phyloP scores from a whole-genome alignment of 176 grass and related monocot species.

The Typha latifolia region DNA sequence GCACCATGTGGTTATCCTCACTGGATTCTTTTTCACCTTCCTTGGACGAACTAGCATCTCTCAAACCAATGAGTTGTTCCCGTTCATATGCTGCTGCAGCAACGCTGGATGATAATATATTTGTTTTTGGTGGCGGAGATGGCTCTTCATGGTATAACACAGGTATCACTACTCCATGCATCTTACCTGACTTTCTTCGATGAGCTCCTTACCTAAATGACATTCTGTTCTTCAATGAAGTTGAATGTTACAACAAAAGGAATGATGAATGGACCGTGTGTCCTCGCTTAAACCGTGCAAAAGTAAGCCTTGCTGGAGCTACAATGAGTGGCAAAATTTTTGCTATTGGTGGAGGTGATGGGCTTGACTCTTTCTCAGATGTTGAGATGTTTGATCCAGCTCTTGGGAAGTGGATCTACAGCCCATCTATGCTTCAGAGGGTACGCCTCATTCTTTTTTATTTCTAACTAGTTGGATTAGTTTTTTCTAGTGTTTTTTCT shows the following conservation, averaged over 20 bases:
- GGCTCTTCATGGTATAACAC: constrained; percentile 30
- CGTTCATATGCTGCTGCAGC: constrained; percentile 50
- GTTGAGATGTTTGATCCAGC: constrained; percentile 87
- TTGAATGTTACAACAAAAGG: constrained; percentile 50
- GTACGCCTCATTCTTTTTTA: constrained; percentile 14
- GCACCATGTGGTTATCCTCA: constrained; percentile 46
- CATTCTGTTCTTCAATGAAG: constrained; percentile 30
- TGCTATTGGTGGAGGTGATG: constrained; percentile 82
- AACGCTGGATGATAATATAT: constrained; percentile 48
- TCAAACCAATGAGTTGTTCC: constrained; percentile 47
- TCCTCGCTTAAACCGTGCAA: constrained; percentile 46
- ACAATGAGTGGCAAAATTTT: constrained; percentile 63
- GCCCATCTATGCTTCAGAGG: constrained; percentile 38
- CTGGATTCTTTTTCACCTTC: constrained; percentile 53
- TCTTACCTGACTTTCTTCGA: constrained; percentile 15
- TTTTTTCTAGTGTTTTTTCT: too few species aligned
- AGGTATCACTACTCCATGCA: constrained; percentile 16
- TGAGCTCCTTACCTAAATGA: constrained; percentile 9
- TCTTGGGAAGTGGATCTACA: constrained; percentile 56
- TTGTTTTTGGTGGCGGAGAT: constrained; percentile 63
- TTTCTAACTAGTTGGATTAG: not conserved
- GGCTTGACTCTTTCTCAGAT: constrained; percentile 40
- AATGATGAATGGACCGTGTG: constrained; percentile 45
- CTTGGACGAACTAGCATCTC: constrained; percentile 36
- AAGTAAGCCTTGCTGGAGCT: constrained; percentile 70